These are phyloP conservation scores for Bocquillonia castaneifolia DNA, from an alignment of 441 rosid genomes.

Conservation along the genomic window DNA sequence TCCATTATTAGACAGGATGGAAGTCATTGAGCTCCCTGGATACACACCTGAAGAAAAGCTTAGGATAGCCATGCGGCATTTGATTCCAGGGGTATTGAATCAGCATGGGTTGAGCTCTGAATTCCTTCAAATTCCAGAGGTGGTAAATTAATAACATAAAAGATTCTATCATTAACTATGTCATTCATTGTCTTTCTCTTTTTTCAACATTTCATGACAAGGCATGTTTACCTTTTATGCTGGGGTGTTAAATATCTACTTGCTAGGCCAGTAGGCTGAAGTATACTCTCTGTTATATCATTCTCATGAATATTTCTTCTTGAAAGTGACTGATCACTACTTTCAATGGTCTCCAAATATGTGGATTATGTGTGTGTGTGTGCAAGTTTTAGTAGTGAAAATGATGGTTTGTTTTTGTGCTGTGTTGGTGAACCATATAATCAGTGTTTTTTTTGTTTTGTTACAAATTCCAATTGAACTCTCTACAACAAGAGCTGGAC, in stretches of 20 bases:
- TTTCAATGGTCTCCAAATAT: neutral
- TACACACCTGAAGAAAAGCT: constrained; percentile 97
- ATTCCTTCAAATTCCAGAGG: constrained; percentile 96
- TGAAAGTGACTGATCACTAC: neutral
- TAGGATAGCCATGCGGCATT: constrained; percentile 78
- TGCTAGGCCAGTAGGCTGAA: constrained; percentile 1
- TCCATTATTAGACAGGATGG: constrained; percentile 94
- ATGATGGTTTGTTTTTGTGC: neutral
- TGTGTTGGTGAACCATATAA: neutral
- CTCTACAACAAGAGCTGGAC: neutral
- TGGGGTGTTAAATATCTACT: neutral
- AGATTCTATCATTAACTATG: neutral
- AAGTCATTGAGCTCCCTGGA: constrained; percentile 96
- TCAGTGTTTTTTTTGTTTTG: neutral
- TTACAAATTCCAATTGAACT: neutral
- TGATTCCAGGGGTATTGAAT: constrained; percentile 91
- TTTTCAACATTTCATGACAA: neutral
- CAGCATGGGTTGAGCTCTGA: constrained; percentile 95
- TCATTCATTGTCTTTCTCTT: neutral
- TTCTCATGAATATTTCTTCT: neutral
- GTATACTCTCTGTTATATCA: neutral
- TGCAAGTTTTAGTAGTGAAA: constrained; percentile 3
- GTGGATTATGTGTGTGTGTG: too few relatives aligned
- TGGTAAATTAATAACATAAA: constrained; percentile 26
- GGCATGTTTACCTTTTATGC: neutral